Evolutionary conservation across 805 yeast species (phyloP).

Genomic region (Cyberlindnera subsufficiens): DNA sequence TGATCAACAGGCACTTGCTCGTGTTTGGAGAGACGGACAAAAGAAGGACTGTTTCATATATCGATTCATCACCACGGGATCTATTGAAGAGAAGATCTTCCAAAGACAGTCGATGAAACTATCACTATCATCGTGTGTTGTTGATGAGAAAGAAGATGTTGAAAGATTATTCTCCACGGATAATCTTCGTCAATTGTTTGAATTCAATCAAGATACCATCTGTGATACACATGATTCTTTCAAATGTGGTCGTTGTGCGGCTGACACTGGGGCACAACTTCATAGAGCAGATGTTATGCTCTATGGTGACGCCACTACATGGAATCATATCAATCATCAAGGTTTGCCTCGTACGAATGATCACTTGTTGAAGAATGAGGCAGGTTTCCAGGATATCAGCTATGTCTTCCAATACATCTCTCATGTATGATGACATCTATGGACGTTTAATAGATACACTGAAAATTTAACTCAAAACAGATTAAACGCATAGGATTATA

Average conservation of each 20-base stretch:
- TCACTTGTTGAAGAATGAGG: constrained; percentile 68
- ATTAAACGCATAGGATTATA: neutral
- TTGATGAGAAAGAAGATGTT: constrained; percentile 93
- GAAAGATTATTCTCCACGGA: constrained; percentile 88
- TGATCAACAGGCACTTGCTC: constrained; percentile 94
- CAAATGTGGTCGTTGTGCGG: constrained; percentile 74
- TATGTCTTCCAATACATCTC: constrained; percentile 93
- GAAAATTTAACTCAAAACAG: neutral
- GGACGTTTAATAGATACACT: neutral
- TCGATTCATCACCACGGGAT: constrained; percentile 88
- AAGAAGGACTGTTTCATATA: constrained; percentile 95
- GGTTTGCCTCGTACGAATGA: constrained; percentile 68
- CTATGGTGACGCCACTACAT: constrained; percentile 95
- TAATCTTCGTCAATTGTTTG: constrained; percentile 68
- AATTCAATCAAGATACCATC: constrained; percentile 55
- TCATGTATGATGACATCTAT: constrained; percentile 34
- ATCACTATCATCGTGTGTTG: constrained; percentile 91
- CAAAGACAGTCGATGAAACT: constrained; percentile 94
- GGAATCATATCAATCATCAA: constrained; percentile 82
- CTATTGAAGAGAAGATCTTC: constrained; percentile 93
- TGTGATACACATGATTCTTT: constrained; percentile 94
- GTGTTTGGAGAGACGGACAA: constrained; percentile 99
- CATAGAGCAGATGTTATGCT: constrained; percentile 77
- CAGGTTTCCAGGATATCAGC: constrained; percentile 59
- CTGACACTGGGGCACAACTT: constrained; percentile 46